Evolutionary conservation across 768 basidiomycete species (phyloP).

Genomic region (Tylopilus felleus): DNA sequence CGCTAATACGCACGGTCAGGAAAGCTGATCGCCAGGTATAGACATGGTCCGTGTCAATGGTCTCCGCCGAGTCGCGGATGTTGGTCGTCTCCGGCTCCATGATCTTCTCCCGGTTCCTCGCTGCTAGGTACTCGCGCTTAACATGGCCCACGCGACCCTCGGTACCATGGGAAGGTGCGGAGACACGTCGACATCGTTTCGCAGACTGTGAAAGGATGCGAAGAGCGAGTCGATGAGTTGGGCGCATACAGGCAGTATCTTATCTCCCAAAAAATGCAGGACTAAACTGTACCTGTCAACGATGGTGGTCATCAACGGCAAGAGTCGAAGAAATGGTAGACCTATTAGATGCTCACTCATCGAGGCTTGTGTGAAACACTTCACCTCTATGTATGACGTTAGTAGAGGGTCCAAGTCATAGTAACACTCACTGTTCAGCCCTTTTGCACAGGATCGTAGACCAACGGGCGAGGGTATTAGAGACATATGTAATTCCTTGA

Average conservation of each 20-base stretch:
- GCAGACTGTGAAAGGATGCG: background rate
- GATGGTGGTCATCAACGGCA: background rate
- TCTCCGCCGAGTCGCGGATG: background rate
- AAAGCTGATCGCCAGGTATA: background rate
- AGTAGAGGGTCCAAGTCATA: background rate
- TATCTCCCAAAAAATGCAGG: background rate
- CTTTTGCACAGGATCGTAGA: background rate
- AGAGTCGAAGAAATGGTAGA: background rate
- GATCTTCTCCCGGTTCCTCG: background rate
- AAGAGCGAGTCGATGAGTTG: background rate
- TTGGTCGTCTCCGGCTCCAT: background rate
- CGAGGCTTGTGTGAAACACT: background rate
- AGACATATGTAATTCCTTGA: background rate
- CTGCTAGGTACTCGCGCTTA: too few relatives aligned
- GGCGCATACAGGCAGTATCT: background rate
- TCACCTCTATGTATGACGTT: too few relatives aligned
- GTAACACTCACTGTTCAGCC: background rate
- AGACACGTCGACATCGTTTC: background rate
- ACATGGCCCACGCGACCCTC: too few relatives aligned
- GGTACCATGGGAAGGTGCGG: background rate
- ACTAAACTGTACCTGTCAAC: background rate
- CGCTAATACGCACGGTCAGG: background rate
- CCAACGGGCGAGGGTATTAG: background rate
- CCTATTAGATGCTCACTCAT: background rate
- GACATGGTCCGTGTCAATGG: background rate